These are phyloP conservation scores for Lactarius sp. DNA, from an alignment of 768 basidiomycete species.

Conservation along the genomic window DNA sequence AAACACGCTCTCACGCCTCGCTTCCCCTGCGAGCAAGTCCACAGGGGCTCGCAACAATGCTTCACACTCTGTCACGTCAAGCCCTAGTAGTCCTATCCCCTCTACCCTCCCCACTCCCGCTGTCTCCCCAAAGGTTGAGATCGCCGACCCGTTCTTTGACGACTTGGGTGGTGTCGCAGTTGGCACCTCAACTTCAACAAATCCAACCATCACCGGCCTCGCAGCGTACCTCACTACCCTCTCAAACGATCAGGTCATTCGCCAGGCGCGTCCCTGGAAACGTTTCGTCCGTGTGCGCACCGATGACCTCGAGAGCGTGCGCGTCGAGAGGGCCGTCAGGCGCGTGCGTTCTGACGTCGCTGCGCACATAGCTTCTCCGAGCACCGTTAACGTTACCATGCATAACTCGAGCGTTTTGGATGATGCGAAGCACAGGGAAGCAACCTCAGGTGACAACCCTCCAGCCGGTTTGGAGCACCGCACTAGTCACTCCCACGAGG, in stretches of 20 bases:
- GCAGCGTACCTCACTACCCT: slow-evolving; percentile 77
- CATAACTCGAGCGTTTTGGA: slow-evolving; percentile 18
- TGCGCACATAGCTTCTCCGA: slow-evolving; percentile 49
- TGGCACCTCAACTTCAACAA: slow-evolving; percentile 28
- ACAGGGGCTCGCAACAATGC: slow-evolving; percentile 33
- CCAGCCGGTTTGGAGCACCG: slow-evolving; percentile 5
- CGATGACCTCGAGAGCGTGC: slow-evolving; percentile 83
- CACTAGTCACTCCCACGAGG: slow-evolving; percentile 24
- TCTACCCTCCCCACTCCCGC: slow-evolving; percentile 42
- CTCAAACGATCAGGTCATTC: slow-evolving; percentile 60
- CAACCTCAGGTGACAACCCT: not conserved
- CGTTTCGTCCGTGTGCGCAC: slow-evolving; percentile 80
- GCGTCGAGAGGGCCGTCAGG: slow-evolving; percentile 84
- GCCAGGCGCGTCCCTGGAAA: slow-evolving; percentile 70
- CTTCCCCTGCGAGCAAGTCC: slow-evolving; percentile 62
- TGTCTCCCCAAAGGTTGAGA: slow-evolving; percentile 50
- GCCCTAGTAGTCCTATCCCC: slow-evolving; percentile 31
- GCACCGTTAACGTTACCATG: slow-evolving; percentile 25
- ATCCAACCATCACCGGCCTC: slow-evolving; percentile 48
- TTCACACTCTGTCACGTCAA: slow-evolving; percentile 21
- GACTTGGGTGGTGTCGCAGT: slow-evolving; percentile 27
- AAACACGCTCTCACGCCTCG: slow-evolving; percentile 78
- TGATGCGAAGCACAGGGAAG: slow-evolving; percentile 12
- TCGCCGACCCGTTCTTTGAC: slow-evolving; percentile 54
- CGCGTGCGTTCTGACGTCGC: slow-evolving; percentile 81